These are phyloP conservation scores for Xylogone sp. DNA, from an alignment of 2,329 filamentous ascomycete genomes.

Conservation along the genomic window DNA sequence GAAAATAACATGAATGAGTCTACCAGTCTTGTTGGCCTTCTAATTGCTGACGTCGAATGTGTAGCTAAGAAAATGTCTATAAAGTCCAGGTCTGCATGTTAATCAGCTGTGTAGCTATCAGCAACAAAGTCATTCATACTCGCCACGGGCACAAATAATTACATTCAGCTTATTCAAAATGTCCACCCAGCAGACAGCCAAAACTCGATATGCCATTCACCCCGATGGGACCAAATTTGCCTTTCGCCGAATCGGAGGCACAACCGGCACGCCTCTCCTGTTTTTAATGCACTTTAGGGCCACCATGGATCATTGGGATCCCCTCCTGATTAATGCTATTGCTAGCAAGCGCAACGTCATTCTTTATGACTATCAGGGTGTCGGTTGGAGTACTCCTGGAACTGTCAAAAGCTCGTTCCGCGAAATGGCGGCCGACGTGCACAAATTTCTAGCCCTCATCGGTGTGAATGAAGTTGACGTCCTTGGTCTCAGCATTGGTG, in stretches of 20 bases:
- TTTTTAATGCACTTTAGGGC: slow-evolving; percentile 20
- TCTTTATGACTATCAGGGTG: slow-evolving; percentile 44
- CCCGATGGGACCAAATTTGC: slow-evolving; percentile 18
- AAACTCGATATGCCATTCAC: slow-evolving; percentile 15
- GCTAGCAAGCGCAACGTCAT: slow-evolving; percentile 38
- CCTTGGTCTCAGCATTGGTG: slow-evolving; percentile 49
- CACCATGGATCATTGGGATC: slow-evolving; percentile 30
- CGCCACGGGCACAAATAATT: too few relatives aligned
- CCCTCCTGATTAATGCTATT: slow-evolving; percentile 41
- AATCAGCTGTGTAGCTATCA: too few relatives aligned
- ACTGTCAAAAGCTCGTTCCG: slow-evolving; percentile 27
- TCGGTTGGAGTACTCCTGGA: slow-evolving; percentile 41
- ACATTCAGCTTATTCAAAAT: slow-evolving; percentile 7
- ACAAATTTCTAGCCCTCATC: slow-evolving; percentile 25
- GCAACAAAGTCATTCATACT: too few relatives aligned
- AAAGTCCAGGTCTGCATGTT: too few relatives aligned
- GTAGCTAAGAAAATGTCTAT: too few relatives aligned
- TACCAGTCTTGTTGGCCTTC: too few relatives aligned
- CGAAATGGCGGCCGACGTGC: slow-evolving; percentile 25
- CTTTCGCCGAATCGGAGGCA: slow-evolving; percentile 19
- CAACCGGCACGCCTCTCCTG: slow-evolving; percentile 17
- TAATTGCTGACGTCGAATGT: too few relatives aligned
- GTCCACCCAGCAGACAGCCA: slow-evolving; percentile 19
- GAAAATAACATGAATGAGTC: too few relatives aligned
- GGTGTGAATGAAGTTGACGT: slow-evolving; percentile 38